Percentiles rank a stretch among this genome's conserved stretches.
Evolutionary conservation across 164 flowering plant species (phyloP).

Genomic region (Aristolochia fimbriata): DNA sequence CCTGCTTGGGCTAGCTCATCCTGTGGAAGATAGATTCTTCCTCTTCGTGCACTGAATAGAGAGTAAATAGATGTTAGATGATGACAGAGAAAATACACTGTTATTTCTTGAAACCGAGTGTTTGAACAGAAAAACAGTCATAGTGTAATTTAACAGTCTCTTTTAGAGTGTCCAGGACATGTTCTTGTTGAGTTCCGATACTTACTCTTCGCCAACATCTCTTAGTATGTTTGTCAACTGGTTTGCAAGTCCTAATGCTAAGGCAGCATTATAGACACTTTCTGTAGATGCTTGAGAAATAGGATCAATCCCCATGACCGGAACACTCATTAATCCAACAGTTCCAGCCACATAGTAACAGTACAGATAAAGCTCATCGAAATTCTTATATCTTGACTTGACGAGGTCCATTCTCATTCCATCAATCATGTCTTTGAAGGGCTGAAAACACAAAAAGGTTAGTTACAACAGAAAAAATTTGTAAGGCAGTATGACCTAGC

Average conservation of each 20-base stretch:
- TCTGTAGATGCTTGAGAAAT: constrained; percentile 65
- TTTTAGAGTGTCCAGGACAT: background rate
- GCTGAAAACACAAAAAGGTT: constrained; percentile 33
- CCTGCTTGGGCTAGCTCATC: constrained; percentile 84
- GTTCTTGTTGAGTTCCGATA: background rate
- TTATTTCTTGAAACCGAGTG: background rate
- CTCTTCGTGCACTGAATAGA: constrained; percentile 58
- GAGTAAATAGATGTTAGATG: background rate
- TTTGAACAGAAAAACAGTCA: background rate
- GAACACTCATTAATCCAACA: constrained; percentile 90
- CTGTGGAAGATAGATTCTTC: constrained; percentile 75
- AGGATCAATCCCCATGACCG: constrained; percentile 84
- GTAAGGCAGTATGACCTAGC: background rate
- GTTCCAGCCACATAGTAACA: constrained; percentile 95
- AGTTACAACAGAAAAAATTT: background rate
- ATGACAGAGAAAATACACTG: background rate
- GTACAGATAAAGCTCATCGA: constrained; percentile 80
- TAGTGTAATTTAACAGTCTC: background rate
- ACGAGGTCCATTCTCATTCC: constrained; percentile 88
- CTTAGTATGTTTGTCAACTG: constrained; percentile 87
- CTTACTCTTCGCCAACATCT: constrained; percentile 98
- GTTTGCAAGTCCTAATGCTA: constrained; percentile 79
- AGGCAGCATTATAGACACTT: constrained; percentile 68
- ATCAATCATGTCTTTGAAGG: constrained; percentile 91
- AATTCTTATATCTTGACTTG: constrained; percentile 80